Evolutionary conservation across 441 rosid species (phyloP).

Genomic region (Jatropha podagrica): DNA sequence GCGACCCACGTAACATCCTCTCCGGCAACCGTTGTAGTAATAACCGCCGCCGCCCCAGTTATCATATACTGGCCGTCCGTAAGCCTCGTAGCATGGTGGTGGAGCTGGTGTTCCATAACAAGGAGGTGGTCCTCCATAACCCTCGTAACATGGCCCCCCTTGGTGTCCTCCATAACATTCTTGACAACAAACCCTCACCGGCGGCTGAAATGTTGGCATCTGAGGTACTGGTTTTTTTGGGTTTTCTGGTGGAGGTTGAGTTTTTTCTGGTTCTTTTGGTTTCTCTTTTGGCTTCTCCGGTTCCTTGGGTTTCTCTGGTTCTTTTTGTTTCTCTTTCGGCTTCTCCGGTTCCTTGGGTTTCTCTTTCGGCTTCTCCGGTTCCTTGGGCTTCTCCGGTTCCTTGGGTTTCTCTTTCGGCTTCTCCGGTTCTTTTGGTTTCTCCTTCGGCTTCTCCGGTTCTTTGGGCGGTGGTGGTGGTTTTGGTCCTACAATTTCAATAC

Average conservation of each 20-base stretch:
- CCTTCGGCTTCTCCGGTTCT: background rate
- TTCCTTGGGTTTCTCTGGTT: background rate
- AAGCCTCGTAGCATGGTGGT: too few relatives aligned
- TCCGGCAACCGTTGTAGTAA: too few relatives aligned
- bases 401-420: background rate
- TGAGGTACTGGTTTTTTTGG: too few relatives aligned
- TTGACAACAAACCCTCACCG: slow-evolving; percentile 13
- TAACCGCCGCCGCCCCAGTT: too few relatives aligned
- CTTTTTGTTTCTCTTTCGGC: background rate
- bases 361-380: too few relatives aligned
- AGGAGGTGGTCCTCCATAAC: slow-evolving; percentile 37
- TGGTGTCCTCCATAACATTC: slow-evolving; percentile 32
- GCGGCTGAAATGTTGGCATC: background rate
- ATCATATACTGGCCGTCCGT: too few relatives aligned
- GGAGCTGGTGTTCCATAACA: too few relatives aligned
- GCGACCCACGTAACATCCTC: too few relatives aligned
- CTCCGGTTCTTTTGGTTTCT: background rate
- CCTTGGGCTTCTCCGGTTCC: too few relatives aligned
- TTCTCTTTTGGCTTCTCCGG: background rate
- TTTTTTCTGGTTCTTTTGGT: too few relatives aligned
- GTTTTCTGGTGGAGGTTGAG: too few relatives aligned
- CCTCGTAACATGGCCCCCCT: slow-evolving; percentile 26
- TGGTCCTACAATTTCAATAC: slow-evolving; percentile 21
- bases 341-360: slow-evolving; percentile 3
- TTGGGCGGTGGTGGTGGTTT: slow-evolving; percentile 21